Base-by-base conservation (phyloP, 2,329 filamentous ascomycete species). In the Parastagonospora nodorum region DNA sequence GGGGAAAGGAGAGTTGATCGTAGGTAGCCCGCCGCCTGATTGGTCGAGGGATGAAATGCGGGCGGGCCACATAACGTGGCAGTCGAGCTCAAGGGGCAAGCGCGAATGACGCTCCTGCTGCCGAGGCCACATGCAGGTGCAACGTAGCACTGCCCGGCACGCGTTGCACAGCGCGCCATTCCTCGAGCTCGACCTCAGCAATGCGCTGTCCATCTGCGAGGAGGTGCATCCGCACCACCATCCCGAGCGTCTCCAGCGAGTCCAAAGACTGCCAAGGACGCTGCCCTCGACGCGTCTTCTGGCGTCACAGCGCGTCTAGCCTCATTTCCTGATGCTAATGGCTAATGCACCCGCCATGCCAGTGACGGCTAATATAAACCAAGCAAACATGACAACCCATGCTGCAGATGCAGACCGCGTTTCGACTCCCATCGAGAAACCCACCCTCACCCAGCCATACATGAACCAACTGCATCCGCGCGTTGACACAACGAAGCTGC, bases 281-380 rank as follows among this genome's bases (percentile, higher is more conserved):
- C 15, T 10, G 15, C 12, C 12, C 27, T 42, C 12, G 41, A 27
- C 43, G 29, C 39, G 35, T 39, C 10, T 29, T 16, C 12, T 12
- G 33, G 30, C 47, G 47, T 42, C 36, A 50, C 54, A 50, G 51
- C 57, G 55, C 48, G 57, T 55, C 47, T 30, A 29, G 31, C 30
- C 45, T 51, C 54, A 55, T 57, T 54, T 55, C 42, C 42, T 39
- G 16, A 42, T 41, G 47, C 41, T 45, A 29, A 42, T 35, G 45
- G 47, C 41, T 45, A 29, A 42, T 35, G 45, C 54, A 55, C 46
- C 43, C 28, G 33, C 45, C 48, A 44, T 36, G 30, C 32, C 31
- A 39, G 37, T 35, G 31, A n/a, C 29, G 30, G 33, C 29, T 46
- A 30, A 33, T 45, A 38, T 39, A 24, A 19, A 39, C 15, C 35